Conservation (phyloP, 768 basidiomycete species). For the Pleurotus sapidus region DNA sequence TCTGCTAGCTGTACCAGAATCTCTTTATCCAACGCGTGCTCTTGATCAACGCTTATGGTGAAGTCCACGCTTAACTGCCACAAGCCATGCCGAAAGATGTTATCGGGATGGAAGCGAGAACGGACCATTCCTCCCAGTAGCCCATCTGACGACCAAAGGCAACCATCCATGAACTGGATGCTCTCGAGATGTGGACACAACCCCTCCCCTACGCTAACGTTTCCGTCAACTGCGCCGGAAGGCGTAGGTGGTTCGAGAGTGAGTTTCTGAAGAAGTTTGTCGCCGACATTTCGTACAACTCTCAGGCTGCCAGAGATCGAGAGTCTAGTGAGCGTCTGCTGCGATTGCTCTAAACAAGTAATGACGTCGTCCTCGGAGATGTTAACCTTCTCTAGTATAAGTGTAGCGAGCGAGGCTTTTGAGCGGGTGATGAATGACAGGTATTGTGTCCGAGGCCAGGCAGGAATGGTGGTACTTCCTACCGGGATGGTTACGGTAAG, state of each 20-base stretch:
- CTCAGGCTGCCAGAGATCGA: background rate
- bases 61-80: background rate
- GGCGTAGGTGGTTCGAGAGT: background rate
- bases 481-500: constrained; percentile 4
- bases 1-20: background rate
- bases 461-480: background rate
- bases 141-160: constrained; percentile 6
- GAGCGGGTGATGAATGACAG: constrained; percentile 8
- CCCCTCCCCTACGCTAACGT: background rate
- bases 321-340: background rate
- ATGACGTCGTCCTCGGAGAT: constrained; percentile 5
- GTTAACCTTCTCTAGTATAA: constrained; percentile 5
- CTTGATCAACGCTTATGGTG: constrained; percentile 1
- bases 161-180: constrained; percentile 6
- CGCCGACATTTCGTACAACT: background rate
- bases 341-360: constrained; percentile 14
- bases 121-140: background rate
- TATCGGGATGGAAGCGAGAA: background rate
- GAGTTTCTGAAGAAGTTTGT: background rate
- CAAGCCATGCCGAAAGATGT: background rate
- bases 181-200: background rate
- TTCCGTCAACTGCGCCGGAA: no score
- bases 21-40: background rate
- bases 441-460: constrained; percentile 8
- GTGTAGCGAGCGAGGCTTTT: background rate